Percentiles rank a stretch among this genome's conserved stretches.
phyloP scores from a whole-genome alignment of 2,329 filamentous ascomycete genomes.

The Stachybotrys chartarum region DNA sequence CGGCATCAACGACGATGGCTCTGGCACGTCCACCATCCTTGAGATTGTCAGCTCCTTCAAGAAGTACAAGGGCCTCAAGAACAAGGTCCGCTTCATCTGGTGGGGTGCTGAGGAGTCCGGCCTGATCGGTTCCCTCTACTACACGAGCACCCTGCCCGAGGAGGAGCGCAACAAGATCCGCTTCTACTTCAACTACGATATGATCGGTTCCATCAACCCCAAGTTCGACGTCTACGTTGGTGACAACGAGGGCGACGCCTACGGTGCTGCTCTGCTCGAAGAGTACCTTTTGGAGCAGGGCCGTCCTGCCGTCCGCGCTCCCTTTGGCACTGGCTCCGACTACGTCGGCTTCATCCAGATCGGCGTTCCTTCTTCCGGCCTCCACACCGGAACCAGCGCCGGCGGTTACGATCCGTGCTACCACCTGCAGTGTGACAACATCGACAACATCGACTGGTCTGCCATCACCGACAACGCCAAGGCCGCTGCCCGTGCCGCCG shows the following conservation, averaged over 20 bases:
- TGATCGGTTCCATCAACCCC: slow-evolving; percentile 28
- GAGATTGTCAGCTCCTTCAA: slow-evolving; percentile 25
- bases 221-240: slow-evolving; percentile 30
- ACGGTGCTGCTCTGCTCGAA: slow-evolving; percentile 24
- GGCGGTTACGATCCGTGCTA: slow-evolving; percentile 26
- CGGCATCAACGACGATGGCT: slow-evolving; percentile 32
- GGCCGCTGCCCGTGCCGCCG: slow-evolving; percentile 44
- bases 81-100: slow-evolving; percentile 32
- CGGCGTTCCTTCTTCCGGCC: slow-evolving; percentile 31
- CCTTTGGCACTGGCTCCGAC: slow-evolving; percentile 29
- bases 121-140: slow-evolving; percentile 2
- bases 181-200: slow-evolving; percentile 18
- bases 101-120: slow-evolving; percentile 32
- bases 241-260: slow-evolving; percentile 28
- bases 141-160: background rate
- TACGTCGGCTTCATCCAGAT: slow-evolving; percentile 32
- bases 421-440: slow-evolving; percentile 31
- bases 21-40: slow-evolving; percentile 25
- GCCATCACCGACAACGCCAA: slow-evolving; percentile 29
- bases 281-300: slow-evolving; percentile 20
- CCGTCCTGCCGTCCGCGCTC: slow-evolving; percentile 10
- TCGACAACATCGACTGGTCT: slow-evolving; percentile 32
- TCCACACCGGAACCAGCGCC: slow-evolving; percentile 31
- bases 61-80: slow-evolving; percentile 26
- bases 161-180: slow-evolving; percentile 20